Conservation (phyloP, 768 basidiomycete genomes). For the Suillus cothurnatus region DNA sequence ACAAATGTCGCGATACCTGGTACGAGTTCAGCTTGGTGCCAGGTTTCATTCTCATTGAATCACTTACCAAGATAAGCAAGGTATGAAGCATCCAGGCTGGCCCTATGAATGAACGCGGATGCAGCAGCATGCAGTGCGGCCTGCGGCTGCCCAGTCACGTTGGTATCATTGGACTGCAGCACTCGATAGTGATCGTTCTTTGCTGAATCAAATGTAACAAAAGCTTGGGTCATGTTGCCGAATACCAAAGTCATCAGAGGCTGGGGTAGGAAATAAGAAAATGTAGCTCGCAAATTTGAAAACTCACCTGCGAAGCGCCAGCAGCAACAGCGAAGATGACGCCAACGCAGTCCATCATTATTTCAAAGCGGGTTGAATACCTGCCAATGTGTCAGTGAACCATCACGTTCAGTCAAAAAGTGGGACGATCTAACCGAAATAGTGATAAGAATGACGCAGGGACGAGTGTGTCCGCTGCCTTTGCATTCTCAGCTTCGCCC, state of each 20-base stretch:
- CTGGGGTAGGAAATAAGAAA: conserved; percentile 15
- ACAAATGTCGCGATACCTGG: conserved; percentile 48
- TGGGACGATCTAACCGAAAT: conserved; percentile 46
- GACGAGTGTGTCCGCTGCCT: conserved; percentile 32
- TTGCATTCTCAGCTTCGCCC: conserved; percentile 10
- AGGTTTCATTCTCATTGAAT: background rate
- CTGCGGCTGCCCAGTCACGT: background rate
- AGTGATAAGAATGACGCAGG: conserved; percentile 46
- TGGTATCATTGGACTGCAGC: conserved; percentile 18
- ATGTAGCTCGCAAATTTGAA: conserved; percentile 1
- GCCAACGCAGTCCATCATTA: conserved; percentile 68
- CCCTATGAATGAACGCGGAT: conserved; percentile 27
- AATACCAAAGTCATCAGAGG: conserved; percentile 50
- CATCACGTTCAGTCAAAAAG: background rate
- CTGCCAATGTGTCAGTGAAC: conserved; percentile 45
- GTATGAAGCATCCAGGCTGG: conserved; percentile 39
- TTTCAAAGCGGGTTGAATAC: conserved; percentile 74
- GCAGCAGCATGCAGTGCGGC: conserved; percentile 17
- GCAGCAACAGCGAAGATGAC: conserved; percentile 69
- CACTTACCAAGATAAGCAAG: conserved; percentile 39
- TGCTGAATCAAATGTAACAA: conserved; percentile 35
- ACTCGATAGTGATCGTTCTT: background rate
- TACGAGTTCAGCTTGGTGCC: background rate
- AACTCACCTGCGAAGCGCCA: conserved; percentile 76
- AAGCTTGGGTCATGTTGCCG: conserved; percentile 46